Conservation (phyloP, 2,329 filamentous ascomycete genomes). For the Calonectria pseudoreteaudii region DNA sequence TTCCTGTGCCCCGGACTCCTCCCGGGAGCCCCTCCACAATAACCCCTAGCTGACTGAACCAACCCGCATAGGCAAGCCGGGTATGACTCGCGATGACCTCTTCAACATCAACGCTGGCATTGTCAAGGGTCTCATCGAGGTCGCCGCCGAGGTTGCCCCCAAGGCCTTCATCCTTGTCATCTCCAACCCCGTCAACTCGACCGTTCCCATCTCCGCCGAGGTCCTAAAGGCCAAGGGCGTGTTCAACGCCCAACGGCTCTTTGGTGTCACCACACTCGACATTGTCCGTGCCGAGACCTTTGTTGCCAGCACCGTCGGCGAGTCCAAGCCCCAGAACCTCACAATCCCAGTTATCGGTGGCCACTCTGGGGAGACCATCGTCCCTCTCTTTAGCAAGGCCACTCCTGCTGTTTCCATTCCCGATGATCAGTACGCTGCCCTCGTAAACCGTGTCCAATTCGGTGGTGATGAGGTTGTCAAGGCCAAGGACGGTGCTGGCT, state of each 20-base stretch:
- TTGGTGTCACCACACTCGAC: conserved; percentile 98
- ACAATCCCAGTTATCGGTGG: conserved; percentile 94
- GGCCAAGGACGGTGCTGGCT: conserved; percentile 92
- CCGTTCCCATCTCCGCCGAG: conserved; percentile 96
- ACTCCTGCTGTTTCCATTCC: conserved; percentile 84
- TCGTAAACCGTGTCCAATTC: conserved; percentile 96
- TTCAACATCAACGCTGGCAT: conserved; percentile 99
- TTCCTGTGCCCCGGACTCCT: conserved; percentile 32
- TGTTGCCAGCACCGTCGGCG: conserved; percentile 85
- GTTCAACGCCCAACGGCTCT: conserved; percentile 95
- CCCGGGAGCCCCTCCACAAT: conserved; percentile 33
- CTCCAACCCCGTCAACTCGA: conserved; percentile 99
- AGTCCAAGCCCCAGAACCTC: conserved; percentile 84
- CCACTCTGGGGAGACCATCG: conserved; percentile 98
- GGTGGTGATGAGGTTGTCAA: conserved; percentile 97
- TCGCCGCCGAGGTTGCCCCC: conserved; percentile 86
- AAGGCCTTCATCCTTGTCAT: conserved; percentile 97
- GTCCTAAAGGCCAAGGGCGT: conserved; percentile 93
- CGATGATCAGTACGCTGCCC: conserved; percentile 87
- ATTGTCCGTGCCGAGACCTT: conserved; percentile 99
- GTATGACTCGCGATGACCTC: conserved; percentile 99
- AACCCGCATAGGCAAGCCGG: conserved; percentile 83
- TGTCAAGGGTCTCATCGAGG: conserved; percentile 92
- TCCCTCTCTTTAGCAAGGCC: conserved; percentile 95
- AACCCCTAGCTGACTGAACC: conserved; percentile 32